These are phyloP conservation scores for Solanum etuberosum DNA, from an alignment of 257 asterid genomes.

Conservation along the genomic window DNA sequence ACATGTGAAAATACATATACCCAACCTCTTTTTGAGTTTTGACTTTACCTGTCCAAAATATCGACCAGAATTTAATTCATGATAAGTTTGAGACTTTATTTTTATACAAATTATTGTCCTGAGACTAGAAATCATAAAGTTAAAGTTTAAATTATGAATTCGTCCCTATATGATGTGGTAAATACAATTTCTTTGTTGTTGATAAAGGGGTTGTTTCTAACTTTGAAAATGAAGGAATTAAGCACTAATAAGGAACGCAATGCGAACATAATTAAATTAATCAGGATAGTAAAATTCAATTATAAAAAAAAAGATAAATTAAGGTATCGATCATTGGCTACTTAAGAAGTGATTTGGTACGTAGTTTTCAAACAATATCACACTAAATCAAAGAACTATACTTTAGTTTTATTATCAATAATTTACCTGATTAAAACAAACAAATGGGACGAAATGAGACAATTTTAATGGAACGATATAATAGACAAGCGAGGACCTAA, in stretches of 20 bases:
- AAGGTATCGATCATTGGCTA: not conserved
- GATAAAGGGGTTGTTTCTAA: not conserved
- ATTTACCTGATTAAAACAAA: too few relatives aligned
- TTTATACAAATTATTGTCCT: not conserved
- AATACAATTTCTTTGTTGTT: too few relatives aligned
- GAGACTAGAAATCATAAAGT: not conserved
- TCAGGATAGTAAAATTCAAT: too few relatives aligned
- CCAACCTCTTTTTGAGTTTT: not conserved
- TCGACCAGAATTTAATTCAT: not conserved
- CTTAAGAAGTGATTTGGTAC: too few relatives aligned
- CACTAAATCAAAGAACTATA: too few relatives aligned
- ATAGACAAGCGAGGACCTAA: too few relatives aligned
- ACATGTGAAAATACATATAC: not conserved
- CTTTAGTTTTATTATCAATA: too few relatives aligned
- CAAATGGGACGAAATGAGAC: too few relatives aligned
- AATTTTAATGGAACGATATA: too few relatives aligned
- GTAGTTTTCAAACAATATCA: too few relatives aligned
- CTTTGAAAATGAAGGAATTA: not conserved
- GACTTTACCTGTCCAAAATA: not conserved
- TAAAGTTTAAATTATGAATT: not conserved
- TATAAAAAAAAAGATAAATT: too few relatives aligned
- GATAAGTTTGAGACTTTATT: not conserved
- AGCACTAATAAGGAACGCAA: not conserved
- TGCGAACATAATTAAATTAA: not conserved
- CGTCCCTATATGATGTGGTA: not conserved